phyloP scores from a whole-genome alignment of 1,139 yeast species.

The Kluyveromyces sp. region DNA sequence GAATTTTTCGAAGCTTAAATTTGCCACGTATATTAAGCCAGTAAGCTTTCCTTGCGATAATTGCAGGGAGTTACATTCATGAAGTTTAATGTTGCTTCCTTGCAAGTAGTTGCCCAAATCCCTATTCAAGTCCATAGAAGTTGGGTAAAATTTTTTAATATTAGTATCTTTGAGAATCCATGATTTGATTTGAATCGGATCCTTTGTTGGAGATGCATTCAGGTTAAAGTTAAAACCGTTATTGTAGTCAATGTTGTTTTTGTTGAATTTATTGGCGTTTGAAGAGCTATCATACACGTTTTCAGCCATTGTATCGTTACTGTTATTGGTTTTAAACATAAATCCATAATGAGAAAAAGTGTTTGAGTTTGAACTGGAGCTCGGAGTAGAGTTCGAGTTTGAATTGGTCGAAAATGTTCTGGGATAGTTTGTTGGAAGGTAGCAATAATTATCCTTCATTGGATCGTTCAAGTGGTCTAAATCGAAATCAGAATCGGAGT shows the following conservation, averaged over 20 bases:
- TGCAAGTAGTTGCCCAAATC: conserved; percentile 15
- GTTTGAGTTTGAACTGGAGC: conserved; percentile 1
- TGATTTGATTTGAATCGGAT: conserved; percentile 3
- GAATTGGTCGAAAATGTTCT: neutral
- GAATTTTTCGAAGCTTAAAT: conserved; percentile 26
- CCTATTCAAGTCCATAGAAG: conserved; percentile 9
- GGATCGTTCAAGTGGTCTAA: conserved; percentile 1
- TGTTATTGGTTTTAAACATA: neutral
- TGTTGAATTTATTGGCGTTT: conserved; percentile 6
- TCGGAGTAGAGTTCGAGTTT: neutral
- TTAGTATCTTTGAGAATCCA: conserved; percentile 6
- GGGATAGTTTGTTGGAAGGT: neutral
- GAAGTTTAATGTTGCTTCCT: conserved; percentile 24
- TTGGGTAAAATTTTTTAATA: conserved; percentile 1
- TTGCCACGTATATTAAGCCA: conserved; percentile 24
- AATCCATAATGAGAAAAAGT: neutral
- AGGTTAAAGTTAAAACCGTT: neutral
- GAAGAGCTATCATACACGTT: conserved; percentile 4
- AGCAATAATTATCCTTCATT: neutral
- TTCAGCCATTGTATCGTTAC: neutral
- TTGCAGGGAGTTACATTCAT: conserved; percentile 5
- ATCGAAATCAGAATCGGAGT: conserved; percentile 5
- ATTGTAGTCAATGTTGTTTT: conserved; percentile 7
- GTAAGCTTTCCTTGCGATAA: conserved; percentile 9
- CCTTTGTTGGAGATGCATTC: conserved; percentile 1